Evolutionary conservation across 2,329 filamentous ascomycete genomes (phyloP), one percentile per base, ranked within the genome.

Genomic region (Monosporascus sp.): DNA sequence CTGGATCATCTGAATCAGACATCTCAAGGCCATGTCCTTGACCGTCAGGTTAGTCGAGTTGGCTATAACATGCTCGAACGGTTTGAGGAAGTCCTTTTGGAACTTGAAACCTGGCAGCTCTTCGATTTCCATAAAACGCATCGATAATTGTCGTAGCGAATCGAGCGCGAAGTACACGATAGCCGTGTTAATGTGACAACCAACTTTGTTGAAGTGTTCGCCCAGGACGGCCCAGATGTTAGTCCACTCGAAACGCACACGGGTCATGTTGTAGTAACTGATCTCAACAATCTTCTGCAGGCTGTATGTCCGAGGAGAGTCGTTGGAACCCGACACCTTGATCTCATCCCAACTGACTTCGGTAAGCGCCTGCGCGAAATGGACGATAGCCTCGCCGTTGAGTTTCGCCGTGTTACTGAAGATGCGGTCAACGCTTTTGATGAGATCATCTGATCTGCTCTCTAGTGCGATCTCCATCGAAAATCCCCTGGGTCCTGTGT

Each of bases 301-400:
- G 74, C 92, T 97, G 78, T 97, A 99, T 8, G 93, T 99, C 52
- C 95, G 85, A 11, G 94, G 94, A 22, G 91, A 95, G 56, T 99
- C 94, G 66, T 93, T 97, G 53, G 93, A 90, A 0, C 94, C 94
- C 0, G 94, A 97, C 3, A 94, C 96, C 68, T 95, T 93, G 65
- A 99, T 99, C 71, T 99, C 94, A 66, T 97, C 93, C 94, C 94
- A 97, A 71, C 93, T 97, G 60, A 99, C 93, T 68, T 97, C 91
- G 7, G 90, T 96, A 54, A 99, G 74, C 0, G 94, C 92, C 52
- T 86, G 86, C 49, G 96, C 93, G 68, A 99, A 99, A 68, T 96
- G 87, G 1, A 97, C 89, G 64, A 99, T 99, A 3, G 93, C 92
- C 60, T 97, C 91, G 55, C 92, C 92, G 5, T 89, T 92, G 2